Evolutionary conservation across 2,329 filamentous ascomycete species (phyloP), one percentile per base, ranked within the genome.

Genomic region (Fusarium coicis): DNA sequence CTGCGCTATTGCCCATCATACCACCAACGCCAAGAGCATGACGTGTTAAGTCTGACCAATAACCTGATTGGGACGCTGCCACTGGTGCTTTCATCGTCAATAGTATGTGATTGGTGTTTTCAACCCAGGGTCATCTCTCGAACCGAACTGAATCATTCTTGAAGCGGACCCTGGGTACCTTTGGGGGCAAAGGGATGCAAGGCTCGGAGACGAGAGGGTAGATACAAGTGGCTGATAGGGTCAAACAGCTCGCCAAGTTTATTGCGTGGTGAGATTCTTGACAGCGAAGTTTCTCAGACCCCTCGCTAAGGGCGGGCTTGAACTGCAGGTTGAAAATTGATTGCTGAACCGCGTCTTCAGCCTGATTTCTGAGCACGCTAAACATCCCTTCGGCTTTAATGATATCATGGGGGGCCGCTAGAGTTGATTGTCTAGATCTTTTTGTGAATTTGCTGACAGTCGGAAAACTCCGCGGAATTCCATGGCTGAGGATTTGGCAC

Each of bases 21-120:
- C 16, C 30, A 28, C 37, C 30, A 7, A 12, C 21, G 28, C 46
- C 26, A 32, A 59, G 46, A 55, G 19, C 8, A 23, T 59, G 59
- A 47, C 34, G 18, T 58, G 34, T 40, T n/a, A 18, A n/a, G 4
- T 10, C 36, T 37, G 36, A 7, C 46, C 57, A 60, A 54, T 60
- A 14, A 28, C 26, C 10, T 21, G 5, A 18, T 1, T 21, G 10
- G 14, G n/a, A 28, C 7, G 19, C 50, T 28, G 7, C 4, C 7
- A 28, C 14, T n/a, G 23, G 57, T 42, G 39, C 57, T 42, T 36
- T 34, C 28, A 53, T 37, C 28, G 40, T 53, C 36, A 59, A 53
- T 34, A 54, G 44, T 52, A n/a, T 16, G 30, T 57, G 30, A 47
- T 57, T 34, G 50, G 23, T 2, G 10, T 28, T 53, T 21, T 53